A percentile compares a stretch with the other conserved stretches of the same genome.
These are phyloP conservation scores for Beta macrorhiza DNA, from an alignment of 179 eudicot genomes.

Conservation along the genomic window DNA sequence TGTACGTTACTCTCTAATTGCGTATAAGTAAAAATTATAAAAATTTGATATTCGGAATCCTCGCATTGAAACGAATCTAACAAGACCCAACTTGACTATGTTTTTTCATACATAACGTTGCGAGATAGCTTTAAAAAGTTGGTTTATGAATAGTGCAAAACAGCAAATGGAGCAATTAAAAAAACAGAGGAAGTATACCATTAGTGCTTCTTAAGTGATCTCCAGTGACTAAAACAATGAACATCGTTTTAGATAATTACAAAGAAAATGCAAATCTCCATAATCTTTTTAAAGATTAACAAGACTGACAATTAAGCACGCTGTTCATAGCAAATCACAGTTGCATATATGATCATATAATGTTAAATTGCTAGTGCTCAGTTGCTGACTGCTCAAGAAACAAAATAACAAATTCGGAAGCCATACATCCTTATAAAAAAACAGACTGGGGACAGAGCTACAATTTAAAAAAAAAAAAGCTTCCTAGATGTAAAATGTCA, in stretches of 20 bases:
- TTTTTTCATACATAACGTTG: too few species aligned
- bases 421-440: background rate
- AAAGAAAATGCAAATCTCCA: background rate
- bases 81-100: too few species aligned
- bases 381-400: background rate
- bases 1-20: too few species aligned
- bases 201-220: too few species aligned
- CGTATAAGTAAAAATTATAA: too few species aligned
- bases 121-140: too few species aligned
- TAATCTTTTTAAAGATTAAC: background rate
- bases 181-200: too few species aligned
- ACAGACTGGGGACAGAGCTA: background rate
- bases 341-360: background rate
- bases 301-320: background rate
- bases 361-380: background rate
- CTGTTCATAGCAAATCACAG: slow-evolving; percentile 3
- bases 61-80: too few species aligned
- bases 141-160: too few species aligned
- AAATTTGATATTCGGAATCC: too few species aligned
- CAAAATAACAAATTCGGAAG: background rate
- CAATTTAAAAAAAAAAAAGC: background rate
- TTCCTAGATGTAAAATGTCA: background rate
- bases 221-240: too few species aligned
- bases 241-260: background rate
- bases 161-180: too few species aligned